Percentiles rank a stretch among this genome's conserved stretches.
phyloP scores from a whole-genome alignment of 1,139 yeast genomes.

The Blastobotrys illinoisensis region DNA sequence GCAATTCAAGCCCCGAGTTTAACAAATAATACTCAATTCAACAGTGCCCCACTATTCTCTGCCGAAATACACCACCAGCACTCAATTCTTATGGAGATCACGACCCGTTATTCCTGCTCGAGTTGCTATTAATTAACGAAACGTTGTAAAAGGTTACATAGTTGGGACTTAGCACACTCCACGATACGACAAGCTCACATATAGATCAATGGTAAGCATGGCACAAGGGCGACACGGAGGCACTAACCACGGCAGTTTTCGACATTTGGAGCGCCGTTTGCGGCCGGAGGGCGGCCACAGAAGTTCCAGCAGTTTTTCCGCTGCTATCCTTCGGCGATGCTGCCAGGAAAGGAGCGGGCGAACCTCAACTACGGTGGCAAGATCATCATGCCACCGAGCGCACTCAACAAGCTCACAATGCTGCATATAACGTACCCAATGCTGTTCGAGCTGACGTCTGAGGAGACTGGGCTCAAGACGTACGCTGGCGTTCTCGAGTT shows the following conservation, averaged over 20 bases:
- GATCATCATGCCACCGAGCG: constrained; percentile 89
- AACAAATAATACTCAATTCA: too few species aligned
- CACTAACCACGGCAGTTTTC: constrained; percentile 7
- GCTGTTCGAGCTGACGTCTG: constrained; percentile 78
- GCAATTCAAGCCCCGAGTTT: too few species aligned
- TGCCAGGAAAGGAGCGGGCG: constrained; percentile 75
- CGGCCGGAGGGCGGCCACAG: constrained; percentile 10
- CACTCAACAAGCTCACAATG: constrained; percentile 82
- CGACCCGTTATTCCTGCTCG: too few species aligned
- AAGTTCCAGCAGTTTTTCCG: constrained; percentile 77
- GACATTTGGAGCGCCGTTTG: constrained; percentile 5
- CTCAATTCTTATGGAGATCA: too few species aligned
- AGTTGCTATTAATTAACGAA: too few species aligned
- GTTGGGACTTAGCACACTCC: not conserved
- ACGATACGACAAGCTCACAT: not conserved
- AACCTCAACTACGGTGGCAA: constrained; percentile 95
- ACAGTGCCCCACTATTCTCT: too few species aligned
- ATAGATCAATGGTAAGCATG: not conserved
- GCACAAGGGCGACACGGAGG: not conserved
- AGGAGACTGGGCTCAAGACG: constrained; percentile 52
- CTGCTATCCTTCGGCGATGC: constrained; percentile 87
- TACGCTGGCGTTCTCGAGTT: constrained; percentile 96
- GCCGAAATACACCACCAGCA: too few species aligned
- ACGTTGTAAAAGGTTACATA: not conserved
- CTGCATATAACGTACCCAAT: constrained; percentile 90